Base-by-base conservation (phyloP, 2,329 filamentous ascomycete genomes). In the Fusarium sp. region DNA sequence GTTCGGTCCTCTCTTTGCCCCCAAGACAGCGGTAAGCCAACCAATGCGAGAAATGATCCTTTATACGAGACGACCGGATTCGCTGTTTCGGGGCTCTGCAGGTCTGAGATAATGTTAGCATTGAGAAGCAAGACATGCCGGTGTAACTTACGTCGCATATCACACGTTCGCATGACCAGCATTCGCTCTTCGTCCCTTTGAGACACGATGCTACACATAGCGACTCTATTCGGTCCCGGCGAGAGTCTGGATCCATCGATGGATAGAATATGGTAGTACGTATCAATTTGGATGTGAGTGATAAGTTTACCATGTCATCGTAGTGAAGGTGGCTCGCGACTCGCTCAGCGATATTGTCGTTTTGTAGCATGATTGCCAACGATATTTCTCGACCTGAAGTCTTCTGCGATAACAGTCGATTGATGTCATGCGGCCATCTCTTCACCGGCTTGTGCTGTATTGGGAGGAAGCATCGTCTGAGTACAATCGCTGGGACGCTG, bases 1-100 rank as follows among this genome's bases (percentile, higher is more conserved):
- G 0, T 83, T 84, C 38, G 76, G 74, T 1, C 41, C 70, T 3
- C 72, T 82, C 1, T 76, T 84, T 8, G 66, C 78, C 6, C 22
- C 64, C 12, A 57, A 64, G 20, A 34, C 28, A 8, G 24, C n/a
- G 5, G 17, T 22, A 3, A 9, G 18, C 3, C 34, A 34, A 8
- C 48, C n/a, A 22, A 51, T 71, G n/a, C 4, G 30, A 13, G 22
- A 72, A 62, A 38, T 72, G 69, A 3, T 63, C 47, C 12, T 51
- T 51, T 11, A 72, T 39, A 0, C 69, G 67, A 1, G 69, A 72
- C 3, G 52, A 47, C 26, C 30, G 39, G 1, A 72, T 51, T 4
- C 22, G 20, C 7, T 17, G 18, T 22, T 42, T 62, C 3, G 55
- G 14, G 10, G 41, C 18, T 52, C 50, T 56, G 34, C 67, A 71